These are phyloP conservation scores for Echites panduratus DNA, from an alignment of 257 asterid genomes.

Conservation along the genomic window DNA sequence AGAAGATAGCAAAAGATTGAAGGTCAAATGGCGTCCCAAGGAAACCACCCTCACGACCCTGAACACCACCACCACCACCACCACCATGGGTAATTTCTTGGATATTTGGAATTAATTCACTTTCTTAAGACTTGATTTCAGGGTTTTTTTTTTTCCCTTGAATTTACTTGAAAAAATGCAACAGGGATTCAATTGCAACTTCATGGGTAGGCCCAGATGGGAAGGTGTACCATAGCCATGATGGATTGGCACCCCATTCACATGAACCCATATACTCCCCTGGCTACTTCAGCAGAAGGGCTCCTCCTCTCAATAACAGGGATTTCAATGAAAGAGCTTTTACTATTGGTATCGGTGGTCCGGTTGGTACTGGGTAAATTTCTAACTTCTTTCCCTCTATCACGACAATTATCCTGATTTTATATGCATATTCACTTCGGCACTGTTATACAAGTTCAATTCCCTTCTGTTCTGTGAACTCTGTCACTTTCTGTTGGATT, in stretches of 20 bases:
- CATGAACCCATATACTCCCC: conserved; percentile 90
- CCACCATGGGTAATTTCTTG: conserved; percentile 30
- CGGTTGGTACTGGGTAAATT: conserved; percentile 91
- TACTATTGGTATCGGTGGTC: conserved; percentile 97
- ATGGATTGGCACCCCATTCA: conserved; percentile 90
- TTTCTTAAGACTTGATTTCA: not conserved
- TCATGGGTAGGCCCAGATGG: conserved; percentile 79
- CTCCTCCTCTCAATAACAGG: conserved; percentile 66
- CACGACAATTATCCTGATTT: not conserved
- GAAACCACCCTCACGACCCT: conserved; percentile 20
- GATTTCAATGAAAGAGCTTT: conserved; percentile 84
- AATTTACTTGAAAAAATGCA: not conserved
- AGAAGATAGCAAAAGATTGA: not conserved
- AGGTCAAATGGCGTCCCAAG: conserved; percentile 48
- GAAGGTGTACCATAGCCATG: conserved; percentile 90
- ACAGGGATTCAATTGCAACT: conserved; percentile 45
- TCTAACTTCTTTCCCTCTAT: not conserved
- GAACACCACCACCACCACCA: conserved; percentile 18
- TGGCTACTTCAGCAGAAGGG: conserved; percentile 83
- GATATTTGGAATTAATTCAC: not conserved
- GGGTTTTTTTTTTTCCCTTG: not conserved
- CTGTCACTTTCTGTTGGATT: not conserved
- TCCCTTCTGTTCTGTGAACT: not conserved
- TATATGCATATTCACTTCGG: not conserved
- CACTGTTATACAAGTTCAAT: not conserved